A percentile compares a stretch with the other conserved stretches of the same genome.
Conservation (phyloP, 192 early-diverging fungal genomes). For the Anaeromyces robustus region DNA sequence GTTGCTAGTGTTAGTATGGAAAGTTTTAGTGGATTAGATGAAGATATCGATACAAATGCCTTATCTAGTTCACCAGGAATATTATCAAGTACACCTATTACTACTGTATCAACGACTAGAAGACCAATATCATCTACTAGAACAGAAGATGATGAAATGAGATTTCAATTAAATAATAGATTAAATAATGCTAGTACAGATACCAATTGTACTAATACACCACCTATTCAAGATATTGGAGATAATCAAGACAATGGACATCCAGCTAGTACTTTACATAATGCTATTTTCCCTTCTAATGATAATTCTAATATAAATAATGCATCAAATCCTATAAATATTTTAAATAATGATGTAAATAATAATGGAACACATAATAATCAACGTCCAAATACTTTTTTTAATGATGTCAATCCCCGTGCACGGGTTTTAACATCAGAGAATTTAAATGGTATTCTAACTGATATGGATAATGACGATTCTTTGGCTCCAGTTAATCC, state of each 20-base stretch:
- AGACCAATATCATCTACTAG: neutral
- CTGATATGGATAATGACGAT: neutral
- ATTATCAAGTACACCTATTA: neutral
- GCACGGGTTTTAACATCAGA: neutral
- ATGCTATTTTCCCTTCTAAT: neutral
- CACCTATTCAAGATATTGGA: neutral
- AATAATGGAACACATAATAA: neutral
- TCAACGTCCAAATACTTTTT: neutral
- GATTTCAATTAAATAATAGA: neutral
- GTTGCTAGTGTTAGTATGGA: constrained; percentile 44
- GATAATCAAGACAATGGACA: neutral
- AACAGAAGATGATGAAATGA: neutral
- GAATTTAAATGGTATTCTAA: neutral
- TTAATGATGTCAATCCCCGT: neutral
- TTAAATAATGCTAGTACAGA: neutral
- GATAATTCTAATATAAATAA: neutral
- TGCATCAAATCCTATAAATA: neutral
- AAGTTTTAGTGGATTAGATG: neutral
- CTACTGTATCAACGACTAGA: neutral
- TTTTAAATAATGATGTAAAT: neutral
- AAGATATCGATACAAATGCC: neutral
- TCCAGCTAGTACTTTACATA: neutral
- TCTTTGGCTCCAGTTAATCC: neutral
- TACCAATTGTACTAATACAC: neutral
- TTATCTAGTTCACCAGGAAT: neutral